phyloP scores from a whole-genome alignment of 2,329 filamentous ascomycete genomes.

The Cladosporium colombiae region DNA sequence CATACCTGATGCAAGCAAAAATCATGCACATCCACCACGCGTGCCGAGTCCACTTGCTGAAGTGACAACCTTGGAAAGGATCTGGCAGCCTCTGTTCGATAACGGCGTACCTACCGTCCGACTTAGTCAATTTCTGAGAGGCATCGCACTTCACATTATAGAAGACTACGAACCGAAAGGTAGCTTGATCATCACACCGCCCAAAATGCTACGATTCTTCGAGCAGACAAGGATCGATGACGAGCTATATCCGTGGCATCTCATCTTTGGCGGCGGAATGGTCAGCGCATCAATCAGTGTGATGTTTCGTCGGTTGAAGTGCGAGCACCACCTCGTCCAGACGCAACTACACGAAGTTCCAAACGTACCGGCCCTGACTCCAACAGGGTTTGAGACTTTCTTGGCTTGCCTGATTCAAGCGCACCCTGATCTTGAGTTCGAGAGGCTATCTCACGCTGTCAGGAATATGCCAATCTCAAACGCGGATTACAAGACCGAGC shows the following conservation, averaged over 20 bases:
- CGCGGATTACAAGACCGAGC: constrained; percentile 64
- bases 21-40: neutral
- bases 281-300: constrained; percentile 43
- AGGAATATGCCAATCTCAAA: constrained; percentile 70
- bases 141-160: constrained; percentile 72
- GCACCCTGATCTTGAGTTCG: constrained; percentile 73
- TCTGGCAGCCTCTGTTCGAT: constrained; percentile 77
- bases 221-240: constrained; percentile 62
- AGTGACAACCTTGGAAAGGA: constrained; percentile 64
- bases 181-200: constrained; percentile 71
- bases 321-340: constrained; percentile 53
- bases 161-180: constrained; percentile 67
- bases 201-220: constrained; percentile 76
- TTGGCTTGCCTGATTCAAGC: constrained; percentile 72
- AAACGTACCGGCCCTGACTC: constrained; percentile 48
- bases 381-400: constrained; percentile 58
- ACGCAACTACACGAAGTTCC: constrained; percentile 44
- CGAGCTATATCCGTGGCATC: constrained; percentile 67
- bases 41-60: constrained; percentile 36
- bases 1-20: neutral
- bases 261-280: constrained; percentile 48
- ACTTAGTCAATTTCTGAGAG: constrained; percentile 69
- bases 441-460: constrained; percentile 68
- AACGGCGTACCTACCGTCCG: constrained; percentile 67
- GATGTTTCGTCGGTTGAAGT: constrained; percentile 50